Conservation (phyloP, 768 basidiomycete genomes). For the Podaxis sp. region DNA sequence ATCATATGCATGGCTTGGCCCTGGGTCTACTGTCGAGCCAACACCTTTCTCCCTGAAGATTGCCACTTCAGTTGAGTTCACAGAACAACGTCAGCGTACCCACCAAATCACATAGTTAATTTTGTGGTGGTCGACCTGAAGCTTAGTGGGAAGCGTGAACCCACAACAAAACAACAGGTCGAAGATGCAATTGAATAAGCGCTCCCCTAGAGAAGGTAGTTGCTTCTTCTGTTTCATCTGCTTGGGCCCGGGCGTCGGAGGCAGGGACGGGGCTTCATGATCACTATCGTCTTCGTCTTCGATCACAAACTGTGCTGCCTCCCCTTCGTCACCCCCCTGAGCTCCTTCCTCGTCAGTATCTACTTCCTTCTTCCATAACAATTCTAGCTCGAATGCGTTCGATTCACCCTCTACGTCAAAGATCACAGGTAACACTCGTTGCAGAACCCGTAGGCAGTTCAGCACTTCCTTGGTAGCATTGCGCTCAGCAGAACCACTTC, state of each 20-base stretch:
- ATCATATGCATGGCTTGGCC: slow-evolving; percentile 63
- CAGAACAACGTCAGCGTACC: slow-evolving; percentile 25
- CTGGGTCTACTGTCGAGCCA: slow-evolving; percentile 80
- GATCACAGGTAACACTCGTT: slow-evolving; percentile 86
- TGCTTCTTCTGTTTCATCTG: slow-evolving; percentile 37
- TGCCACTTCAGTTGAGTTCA: slow-evolving; percentile 5
- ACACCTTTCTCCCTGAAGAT: slow-evolving; percentile 87
- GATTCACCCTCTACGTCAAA: slow-evolving; percentile 78
- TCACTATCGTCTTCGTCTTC: slow-evolving; percentile 74
- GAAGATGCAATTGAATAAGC: slow-evolving; percentile 73
- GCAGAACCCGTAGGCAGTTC: slow-evolving; percentile 89
- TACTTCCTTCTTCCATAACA: slow-evolving; percentile 76
- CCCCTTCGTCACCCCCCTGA: slow-evolving; percentile 26
- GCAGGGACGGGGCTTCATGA: slow-evolving; percentile 29
- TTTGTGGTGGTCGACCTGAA: slow-evolving; percentile 78
- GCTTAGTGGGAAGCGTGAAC: slow-evolving; percentile 80
- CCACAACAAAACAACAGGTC: slow-evolving; percentile 94
- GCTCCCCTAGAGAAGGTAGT: slow-evolving; percentile 78
- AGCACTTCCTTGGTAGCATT: slow-evolving; percentile 85
- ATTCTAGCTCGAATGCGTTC: slow-evolving; percentile 71
- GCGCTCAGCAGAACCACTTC: slow-evolving; percentile 48
- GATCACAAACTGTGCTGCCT: slow-evolving; percentile 73
- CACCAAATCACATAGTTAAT: slow-evolving; percentile 90
- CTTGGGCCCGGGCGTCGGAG: slow-evolving; percentile 17
- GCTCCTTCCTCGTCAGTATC: slow-evolving; percentile 31